A percentile compares a stretch with the other conserved stretches of the same genome.
Conservation (phyloP, 768 basidiomycete genomes). For the Suillus fuscotomentosus region DNA sequence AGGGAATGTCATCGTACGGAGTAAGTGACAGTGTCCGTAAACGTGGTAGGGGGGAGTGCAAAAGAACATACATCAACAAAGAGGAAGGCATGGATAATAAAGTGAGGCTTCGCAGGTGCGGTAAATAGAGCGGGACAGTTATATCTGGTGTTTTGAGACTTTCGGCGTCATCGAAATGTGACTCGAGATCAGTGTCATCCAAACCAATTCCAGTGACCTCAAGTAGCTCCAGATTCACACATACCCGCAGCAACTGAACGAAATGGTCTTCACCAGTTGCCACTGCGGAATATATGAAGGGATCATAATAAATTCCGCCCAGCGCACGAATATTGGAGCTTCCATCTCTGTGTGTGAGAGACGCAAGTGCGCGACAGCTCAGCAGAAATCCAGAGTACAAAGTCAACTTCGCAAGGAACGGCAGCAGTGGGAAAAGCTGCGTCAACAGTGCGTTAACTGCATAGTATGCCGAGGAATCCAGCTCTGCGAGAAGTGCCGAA, state of each 20-base stretch:
- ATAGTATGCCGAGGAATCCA: conserved; percentile 46
- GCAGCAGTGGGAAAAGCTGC: conserved; percentile 62
- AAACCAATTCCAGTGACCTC: conserved; percentile 62
- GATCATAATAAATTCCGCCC: conserved; percentile 53
- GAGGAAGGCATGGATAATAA: conserved; percentile 69
- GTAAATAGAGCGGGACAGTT: conserved; percentile 47
- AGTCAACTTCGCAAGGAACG: conserved; percentile 54
- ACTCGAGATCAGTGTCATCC: conserved; percentile 50
- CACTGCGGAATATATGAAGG: conserved; percentile 26
- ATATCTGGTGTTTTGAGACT: conserved; percentile 21
- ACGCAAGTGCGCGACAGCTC: conserved; percentile 56
- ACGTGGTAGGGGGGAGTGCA: conserved; percentile 58
- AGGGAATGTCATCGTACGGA: conserved; percentile 68
- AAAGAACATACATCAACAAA: conserved; percentile 57
- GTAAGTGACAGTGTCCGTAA: conserved; percentile 67
- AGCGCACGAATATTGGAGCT: conserved; percentile 47
- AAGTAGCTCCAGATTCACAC: conserved; percentile 58
- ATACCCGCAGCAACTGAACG: conserved; percentile 53
- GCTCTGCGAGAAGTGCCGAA: conserved; percentile 45
- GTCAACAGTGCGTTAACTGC: conserved; percentile 63
- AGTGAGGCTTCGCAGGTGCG: conserved; percentile 55
- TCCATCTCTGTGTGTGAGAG: conserved; percentile 53
- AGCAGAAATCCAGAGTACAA: conserved; percentile 57
- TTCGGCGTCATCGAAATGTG: conserved; percentile 24
- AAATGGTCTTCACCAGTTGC: conserved; percentile 49